Conservation (phyloP, 306 rosid species). For the Malus fusca region DNA sequence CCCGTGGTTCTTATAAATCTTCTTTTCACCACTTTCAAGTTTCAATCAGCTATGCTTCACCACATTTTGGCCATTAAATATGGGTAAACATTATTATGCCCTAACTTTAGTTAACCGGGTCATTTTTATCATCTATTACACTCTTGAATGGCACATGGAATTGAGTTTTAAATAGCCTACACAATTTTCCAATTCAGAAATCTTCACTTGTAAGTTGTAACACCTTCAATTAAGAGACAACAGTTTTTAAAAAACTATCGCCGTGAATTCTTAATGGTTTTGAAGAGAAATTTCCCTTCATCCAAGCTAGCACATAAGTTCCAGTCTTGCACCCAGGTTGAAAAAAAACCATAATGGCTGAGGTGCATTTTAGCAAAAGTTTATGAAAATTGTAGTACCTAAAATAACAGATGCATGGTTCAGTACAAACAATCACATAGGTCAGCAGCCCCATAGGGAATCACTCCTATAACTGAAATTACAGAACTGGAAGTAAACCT, state of each 20-base stretch:
- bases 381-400: background rate
- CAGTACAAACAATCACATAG: background rate
- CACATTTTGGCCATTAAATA: conserved; percentile 1
- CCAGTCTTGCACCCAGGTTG: background rate
- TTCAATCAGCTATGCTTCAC: background rate
- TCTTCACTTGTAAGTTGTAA: background rate
- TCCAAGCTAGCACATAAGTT: background rate
- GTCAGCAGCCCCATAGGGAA: background rate
- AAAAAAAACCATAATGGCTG: background rate
- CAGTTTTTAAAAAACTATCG: background rate
- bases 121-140: background rate
- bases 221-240: background rate
- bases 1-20: background rate
- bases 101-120: background rate
- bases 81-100: background rate
- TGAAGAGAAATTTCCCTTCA: background rate
- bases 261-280: background rate
- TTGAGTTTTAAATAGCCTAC: background rate
- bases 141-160: background rate
- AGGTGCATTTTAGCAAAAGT: background rate
- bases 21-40: background rate
- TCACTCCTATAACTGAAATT: background rate
- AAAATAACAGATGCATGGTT: background rate
- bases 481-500: conserved; percentile 40
- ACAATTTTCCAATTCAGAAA: background rate